A percentile compares a stretch with the other conserved stretches of the same genome.
These are phyloP conservation scores for Rhododendron kiyosumense DNA, from an alignment of 148 eudicot species.

Conservation along the genomic window DNA sequence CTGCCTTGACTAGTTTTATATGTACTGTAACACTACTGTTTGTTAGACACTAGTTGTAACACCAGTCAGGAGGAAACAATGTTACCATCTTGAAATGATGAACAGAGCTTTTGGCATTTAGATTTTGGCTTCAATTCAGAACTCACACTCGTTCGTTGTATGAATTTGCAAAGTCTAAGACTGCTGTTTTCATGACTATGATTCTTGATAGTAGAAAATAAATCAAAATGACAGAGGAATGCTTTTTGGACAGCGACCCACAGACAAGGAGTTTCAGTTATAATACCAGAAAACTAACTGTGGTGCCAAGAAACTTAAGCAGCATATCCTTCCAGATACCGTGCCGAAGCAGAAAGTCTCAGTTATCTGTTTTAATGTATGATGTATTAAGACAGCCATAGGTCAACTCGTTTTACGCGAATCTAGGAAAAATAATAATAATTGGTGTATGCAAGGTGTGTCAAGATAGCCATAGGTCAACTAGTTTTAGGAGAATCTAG, in stretches of 20 bases:
- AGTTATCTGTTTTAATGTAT: background rate
- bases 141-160: background rate
- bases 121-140: background rate
- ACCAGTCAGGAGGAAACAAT: background rate
- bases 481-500: background rate
- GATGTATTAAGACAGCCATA: background rate
- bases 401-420: no score
- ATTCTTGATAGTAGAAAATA: no score
- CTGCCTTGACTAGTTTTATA: background rate
- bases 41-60: background rate
- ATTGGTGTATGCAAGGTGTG: background rate
- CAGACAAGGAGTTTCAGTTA: background rate
- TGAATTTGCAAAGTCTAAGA: background rate
- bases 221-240: background rate
- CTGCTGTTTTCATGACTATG: no score
- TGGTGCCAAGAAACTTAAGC: background rate
- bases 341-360: background rate
- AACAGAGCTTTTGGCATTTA: background rate
- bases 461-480: background rate
- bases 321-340: background rate
- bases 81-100: background rate
- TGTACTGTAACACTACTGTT: no score
- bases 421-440: background rate
- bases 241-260: background rate
- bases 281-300: background rate